Evolutionary conservation across 345 rosid species (phyloP).

Genomic region (Hibiscus trionum): DNA sequence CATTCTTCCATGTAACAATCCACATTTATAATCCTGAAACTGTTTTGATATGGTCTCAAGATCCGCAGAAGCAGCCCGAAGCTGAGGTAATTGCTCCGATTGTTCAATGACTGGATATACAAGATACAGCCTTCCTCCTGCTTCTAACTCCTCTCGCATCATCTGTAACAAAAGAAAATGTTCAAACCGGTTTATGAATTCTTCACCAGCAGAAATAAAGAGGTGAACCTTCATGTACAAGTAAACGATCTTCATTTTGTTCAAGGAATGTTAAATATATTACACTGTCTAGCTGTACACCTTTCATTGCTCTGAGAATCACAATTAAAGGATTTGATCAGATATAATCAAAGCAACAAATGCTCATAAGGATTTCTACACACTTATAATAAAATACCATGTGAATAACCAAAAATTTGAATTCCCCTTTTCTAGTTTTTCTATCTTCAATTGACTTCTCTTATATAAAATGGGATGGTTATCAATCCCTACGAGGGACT

Average conservation of each 20-base stretch:
- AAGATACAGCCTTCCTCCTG: conserved; percentile 54
- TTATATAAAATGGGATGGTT: background rate
- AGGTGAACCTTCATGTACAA: background rate
- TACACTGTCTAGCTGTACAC: background rate
- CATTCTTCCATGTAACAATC: conserved; percentile 90
- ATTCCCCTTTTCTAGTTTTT: background rate
- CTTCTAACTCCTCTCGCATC: conserved; percentile 68
- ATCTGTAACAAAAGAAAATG: conserved; percentile 33
- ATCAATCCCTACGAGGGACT: background rate
- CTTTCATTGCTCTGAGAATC: background rate
- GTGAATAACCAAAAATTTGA: background rate
- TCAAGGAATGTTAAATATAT: background rate
- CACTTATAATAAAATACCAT: background rate
- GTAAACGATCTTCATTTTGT: background rate
- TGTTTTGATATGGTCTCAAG: conserved; percentile 47
- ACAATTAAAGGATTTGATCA: background rate
- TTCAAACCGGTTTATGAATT: background rate
- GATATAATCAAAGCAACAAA: background rate
- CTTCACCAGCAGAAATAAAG: background rate
- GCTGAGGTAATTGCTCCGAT: conserved; percentile 83
- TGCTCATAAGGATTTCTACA: background rate
- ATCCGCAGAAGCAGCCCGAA: conserved; percentile 84
- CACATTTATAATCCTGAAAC: conserved; percentile 62
- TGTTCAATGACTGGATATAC: conserved; percentile 44
- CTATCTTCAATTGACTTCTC: background rate